Conservation (phyloP, 768 basidiomycete genomes). For the Boletellus ananiceps region DNA sequence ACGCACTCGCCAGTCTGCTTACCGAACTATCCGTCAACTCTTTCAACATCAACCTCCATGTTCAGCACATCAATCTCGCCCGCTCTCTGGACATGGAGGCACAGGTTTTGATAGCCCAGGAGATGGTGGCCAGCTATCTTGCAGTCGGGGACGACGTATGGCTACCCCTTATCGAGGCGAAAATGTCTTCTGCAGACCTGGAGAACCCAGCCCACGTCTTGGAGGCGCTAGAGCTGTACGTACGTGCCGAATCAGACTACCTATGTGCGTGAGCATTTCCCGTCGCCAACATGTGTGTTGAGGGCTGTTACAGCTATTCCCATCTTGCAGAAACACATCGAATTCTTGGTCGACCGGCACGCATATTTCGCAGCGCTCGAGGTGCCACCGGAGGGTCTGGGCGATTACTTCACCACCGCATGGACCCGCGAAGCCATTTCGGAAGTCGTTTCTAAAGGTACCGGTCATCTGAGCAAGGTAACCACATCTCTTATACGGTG, state of each 20-base stretch:
- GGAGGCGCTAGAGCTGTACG: constrained; percentile 58
- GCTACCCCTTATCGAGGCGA: constrained; percentile 61
- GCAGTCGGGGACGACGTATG: constrained; percentile 70
- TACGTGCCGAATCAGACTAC: constrained; percentile 69
- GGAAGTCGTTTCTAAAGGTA: constrained; percentile 51
- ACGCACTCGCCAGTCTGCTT: constrained; percentile 58
- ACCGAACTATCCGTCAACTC: constrained; percentile 55
- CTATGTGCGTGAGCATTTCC: constrained; percentile 54
- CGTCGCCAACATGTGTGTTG: constrained; percentile 11
- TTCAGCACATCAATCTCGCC: constrained; percentile 61
- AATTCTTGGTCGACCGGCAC: constrained; percentile 47
- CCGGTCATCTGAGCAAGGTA: constrained; percentile 63
- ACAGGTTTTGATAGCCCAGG: constrained; percentile 56
- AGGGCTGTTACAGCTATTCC: constrained; percentile 58
- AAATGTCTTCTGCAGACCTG: constrained; percentile 45
- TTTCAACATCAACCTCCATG: constrained; percentile 60
- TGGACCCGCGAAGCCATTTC: constrained; percentile 59
- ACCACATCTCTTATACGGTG: constrained; percentile 9
- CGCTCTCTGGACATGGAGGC: constrained; percentile 52
- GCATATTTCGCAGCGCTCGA: constrained; percentile 34
- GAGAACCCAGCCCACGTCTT: constrained; percentile 48
- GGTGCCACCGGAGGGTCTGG: constrained; percentile 44
- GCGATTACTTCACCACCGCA: constrained; percentile 53
- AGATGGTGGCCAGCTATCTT: constrained; percentile 60
- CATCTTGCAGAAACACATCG: constrained; percentile 61